phyloP scores from a whole-genome alignment of 2,329 filamentous ascomycete genomes.

The Madurella mycetomatis region DNA sequence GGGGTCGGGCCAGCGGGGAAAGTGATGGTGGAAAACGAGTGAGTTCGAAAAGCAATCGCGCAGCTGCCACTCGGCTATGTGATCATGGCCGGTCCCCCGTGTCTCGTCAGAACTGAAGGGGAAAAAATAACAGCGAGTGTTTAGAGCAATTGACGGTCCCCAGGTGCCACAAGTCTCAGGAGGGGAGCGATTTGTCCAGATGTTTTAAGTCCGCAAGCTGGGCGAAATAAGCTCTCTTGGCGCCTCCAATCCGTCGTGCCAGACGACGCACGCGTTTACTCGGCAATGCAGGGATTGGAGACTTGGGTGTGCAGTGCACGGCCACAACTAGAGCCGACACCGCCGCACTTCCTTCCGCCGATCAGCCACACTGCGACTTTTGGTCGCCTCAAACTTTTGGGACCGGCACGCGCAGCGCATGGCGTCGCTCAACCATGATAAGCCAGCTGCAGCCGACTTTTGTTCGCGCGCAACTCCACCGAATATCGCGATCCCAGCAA shows the following conservation, averaged over 20 bases:
- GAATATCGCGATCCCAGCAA: neutral
- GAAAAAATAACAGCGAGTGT: constrained; percentile 5
- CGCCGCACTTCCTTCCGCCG: neutral
- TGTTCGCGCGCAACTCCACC: constrained; percentile 14
- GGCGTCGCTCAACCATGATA: constrained; percentile 9
- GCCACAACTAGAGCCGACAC: neutral
- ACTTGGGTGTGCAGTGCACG: neutral
- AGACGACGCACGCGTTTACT: constrained; percentile 7
- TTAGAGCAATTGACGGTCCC: neutral
- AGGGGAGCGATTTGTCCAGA: neutral
- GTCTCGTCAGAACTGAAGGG: neutral
- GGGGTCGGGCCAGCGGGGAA: neutral
- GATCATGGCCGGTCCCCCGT: constrained; percentile 14
- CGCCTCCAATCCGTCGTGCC: constrained; percentile 16
- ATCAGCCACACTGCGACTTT: constrained; percentile 2
- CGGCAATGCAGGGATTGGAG: neutral
- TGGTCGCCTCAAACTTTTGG: constrained; percentile 10
- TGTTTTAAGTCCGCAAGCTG: neutral
- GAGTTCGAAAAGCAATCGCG: constrained; percentile 12
- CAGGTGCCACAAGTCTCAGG: neutral
- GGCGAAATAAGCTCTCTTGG: constrained; percentile 21
- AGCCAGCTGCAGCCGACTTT: neutral
- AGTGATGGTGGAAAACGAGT: neutral
- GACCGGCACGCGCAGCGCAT: too few species aligned
- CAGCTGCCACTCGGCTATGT: constrained; percentile 2